These are phyloP conservation scores for Paracamarosporium sp. DNA, from an alignment of 2,329 filamentous ascomycete genomes.

Conservation along the genomic window DNA sequence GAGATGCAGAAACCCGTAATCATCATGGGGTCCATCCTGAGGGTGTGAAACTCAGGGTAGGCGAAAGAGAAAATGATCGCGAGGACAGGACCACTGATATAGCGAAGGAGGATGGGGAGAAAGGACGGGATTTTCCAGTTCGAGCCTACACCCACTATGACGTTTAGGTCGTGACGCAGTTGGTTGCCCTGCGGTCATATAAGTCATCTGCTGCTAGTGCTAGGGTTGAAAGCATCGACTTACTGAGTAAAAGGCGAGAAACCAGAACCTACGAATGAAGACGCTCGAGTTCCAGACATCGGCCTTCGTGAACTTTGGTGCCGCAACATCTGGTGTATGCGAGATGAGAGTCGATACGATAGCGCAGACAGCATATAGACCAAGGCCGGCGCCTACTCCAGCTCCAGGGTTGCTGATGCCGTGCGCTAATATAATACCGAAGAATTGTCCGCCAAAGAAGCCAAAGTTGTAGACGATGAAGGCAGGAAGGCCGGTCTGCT, in stretches of 20 bases:
- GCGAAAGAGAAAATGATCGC: slow-evolving; percentile 45
- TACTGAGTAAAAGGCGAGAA: slow-evolving; percentile 65
- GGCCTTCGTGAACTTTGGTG: slow-evolving; percentile 55
- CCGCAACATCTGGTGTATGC: slow-evolving; percentile 51
- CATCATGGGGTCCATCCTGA: slow-evolving; percentile 44
- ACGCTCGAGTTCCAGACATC: slow-evolving; percentile 1
- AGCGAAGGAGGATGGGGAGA: slow-evolving; percentile 55
- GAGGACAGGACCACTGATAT: slow-evolving; percentile 39
- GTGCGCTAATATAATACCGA: slow-evolving; percentile 61
- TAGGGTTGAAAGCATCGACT: slow-evolving; percentile 27
- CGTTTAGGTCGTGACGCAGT: slow-evolving; percentile 62
- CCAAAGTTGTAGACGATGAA: slow-evolving; percentile 58
- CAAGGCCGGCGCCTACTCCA: slow-evolving; percentile 61
- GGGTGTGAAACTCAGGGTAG: slow-evolving; percentile 40
- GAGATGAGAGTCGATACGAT: slow-evolving; percentile 51
- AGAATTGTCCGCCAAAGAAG: slow-evolving; percentile 61
- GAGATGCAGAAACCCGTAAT: slow-evolving; percentile 42
- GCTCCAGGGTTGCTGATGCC: slow-evolving; percentile 48
- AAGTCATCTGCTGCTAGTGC: slow-evolving; percentile 33
- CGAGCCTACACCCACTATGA: slow-evolving; percentile 59
- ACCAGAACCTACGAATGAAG: slow-evolving; percentile 57
- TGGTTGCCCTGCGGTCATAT: slow-evolving; percentile 53
- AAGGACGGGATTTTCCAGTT: slow-evolving; percentile 65
- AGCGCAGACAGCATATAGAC: slow-evolving; percentile 56
- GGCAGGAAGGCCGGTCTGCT: slow-evolving; percentile 53